A percentile compares a stretch with the other conserved stretches of the same genome.
phyloP scores from a whole-genome alignment of 805 yeast species.

The Cyberlindnera americana region DNA sequence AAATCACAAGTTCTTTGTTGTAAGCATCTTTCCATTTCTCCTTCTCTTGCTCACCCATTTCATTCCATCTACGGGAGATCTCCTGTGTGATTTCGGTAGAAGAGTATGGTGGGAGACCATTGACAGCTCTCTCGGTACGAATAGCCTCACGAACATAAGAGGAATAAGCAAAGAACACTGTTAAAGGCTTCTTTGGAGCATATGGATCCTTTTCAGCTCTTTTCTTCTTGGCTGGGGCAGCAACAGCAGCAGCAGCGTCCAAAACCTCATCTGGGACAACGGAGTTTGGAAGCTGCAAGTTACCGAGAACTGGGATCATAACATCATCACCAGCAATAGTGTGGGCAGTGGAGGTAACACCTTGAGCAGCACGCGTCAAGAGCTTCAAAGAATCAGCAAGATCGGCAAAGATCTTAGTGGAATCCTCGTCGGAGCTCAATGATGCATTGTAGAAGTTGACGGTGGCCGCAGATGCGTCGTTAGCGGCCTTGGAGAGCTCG shows the following conservation, averaged over 20 bases:
- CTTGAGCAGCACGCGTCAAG: conserved; percentile 35
- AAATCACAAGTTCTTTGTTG: conserved; percentile 39
- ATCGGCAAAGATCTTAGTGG: conserved; percentile 42
- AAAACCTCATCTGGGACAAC: not conserved
- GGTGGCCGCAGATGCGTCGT: conserved; percentile 77
- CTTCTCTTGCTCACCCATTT: conserved; percentile 64
- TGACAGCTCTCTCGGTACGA: conserved; percentile 59
- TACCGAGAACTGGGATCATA: conserved; percentile 13
- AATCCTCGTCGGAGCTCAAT: conserved; percentile 44
- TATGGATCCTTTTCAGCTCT: conserved; percentile 75
- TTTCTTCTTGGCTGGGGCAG: conserved; percentile 33
- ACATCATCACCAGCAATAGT: conserved; percentile 14
- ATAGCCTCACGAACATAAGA: conserved; percentile 69
- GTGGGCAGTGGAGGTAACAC: conserved; percentile 27
- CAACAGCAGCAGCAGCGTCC: not conserved
- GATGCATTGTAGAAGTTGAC: conserved; percentile 66
- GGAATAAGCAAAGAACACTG: conserved; percentile 78
- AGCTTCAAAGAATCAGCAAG: conserved; percentile 39
- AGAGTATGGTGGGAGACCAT: conserved; percentile 59
- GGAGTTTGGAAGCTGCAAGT: conserved; percentile 7
- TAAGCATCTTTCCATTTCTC: conserved; percentile 64
- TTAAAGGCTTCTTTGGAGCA: conserved; percentile 93
- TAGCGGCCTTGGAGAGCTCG: conserved; percentile 83
- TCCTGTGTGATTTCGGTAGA: conserved; percentile 77
- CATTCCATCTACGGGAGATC: conserved; percentile 78